Base-by-base conservation (phyloP, 2,329 filamentous ascomycete genomes). In the Pseudogymnoascus sp. region DNA sequence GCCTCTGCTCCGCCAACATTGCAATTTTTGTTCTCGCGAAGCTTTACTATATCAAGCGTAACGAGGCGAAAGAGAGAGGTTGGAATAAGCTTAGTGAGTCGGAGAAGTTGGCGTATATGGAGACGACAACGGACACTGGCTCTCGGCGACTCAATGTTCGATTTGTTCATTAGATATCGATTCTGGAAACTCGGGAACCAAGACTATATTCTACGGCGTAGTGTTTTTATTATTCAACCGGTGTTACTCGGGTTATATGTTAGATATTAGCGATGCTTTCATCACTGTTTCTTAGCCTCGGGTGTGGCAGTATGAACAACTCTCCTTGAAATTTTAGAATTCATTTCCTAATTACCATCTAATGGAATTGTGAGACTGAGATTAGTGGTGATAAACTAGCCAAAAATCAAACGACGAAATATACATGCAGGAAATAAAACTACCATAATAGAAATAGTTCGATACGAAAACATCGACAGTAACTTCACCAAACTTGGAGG, bases 11-110 rank as follows among this genome's bases (percentile, higher is more conserved):
- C 1, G 77, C 73, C 55, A 80, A 80, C 62, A 73, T 81, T 26
- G 45, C 72, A 2, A 61, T 79, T 2, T 79, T 81, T 61, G 65
- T 78, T 10, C 72, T 69, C 0, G 73, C 76, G 1, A 80, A 80
- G 65, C 16, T 75, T 2, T 81, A 77, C 64, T 81, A 81, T 65
- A 69, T 77, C 2, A 62, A 59, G n/a, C 70, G 76, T 8, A 81
- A 81, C 59, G 70, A 67, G 66, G 69, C 41, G 11, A 45, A 45
- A 33, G 58, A 60, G 52, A 65, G 23, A 45, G 61, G 62, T 43
- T 67, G 65, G 65, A 63, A 65, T 59, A 62, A 61, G 10, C 55
- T 67, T 61, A 67, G 59, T 26, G 68, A 69, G 10, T 75, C 77
- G 39, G 74, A 79, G 62, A 75, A 75, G 68, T 72, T 72, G 14